These are phyloP conservation scores for Phytopythium helicoides DNA, from an alignment of 352 stramenopile species.

Conservation along the genomic window DNA sequence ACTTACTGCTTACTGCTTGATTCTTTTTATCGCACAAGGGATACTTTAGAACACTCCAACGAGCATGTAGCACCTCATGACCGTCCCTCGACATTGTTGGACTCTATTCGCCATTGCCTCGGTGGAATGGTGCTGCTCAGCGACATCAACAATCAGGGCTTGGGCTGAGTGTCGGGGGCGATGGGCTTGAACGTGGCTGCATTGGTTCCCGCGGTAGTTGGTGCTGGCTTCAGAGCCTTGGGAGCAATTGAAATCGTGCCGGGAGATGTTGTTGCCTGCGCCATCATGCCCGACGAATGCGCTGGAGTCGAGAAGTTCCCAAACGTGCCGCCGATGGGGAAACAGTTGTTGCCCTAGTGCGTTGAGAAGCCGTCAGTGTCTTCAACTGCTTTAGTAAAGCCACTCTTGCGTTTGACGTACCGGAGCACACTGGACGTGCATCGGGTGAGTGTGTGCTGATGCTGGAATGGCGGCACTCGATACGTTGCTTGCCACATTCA, in stretches of 20 bases:
- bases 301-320: slow-evolving; percentile 20
- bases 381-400: not conserved
- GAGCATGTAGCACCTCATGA: too few relatives aligned
- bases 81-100: too few relatives aligned
- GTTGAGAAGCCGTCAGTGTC: too few relatives aligned
- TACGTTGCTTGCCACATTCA: slow-evolving; percentile 8
- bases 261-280: slow-evolving; percentile 15
- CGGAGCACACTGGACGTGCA: slow-evolving; percentile 31
- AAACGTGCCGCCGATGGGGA: slow-evolving; percentile 44
- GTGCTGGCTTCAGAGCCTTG: slow-evolving; percentile 22
- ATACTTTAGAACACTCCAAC: too few relatives aligned
- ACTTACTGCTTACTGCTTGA: not conserved
- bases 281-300: slow-evolving; percentile 4
- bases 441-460: slow-evolving; percentile 29
- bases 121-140: not conserved
- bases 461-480: not conserved
- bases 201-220: not conserved
- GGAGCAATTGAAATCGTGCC: slow-evolving; percentile 25
- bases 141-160: not conserved
- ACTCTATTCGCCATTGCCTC: too few relatives aligned
- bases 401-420: slow-evolving; percentile 14
- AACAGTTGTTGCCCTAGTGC: slow-evolving; percentile 34
- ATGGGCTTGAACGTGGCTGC: slow-evolving; percentile 16
- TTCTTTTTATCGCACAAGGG: too few relatives aligned
- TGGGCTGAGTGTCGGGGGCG: slow-evolving; percentile 18